Evolutionary conservation across 2,329 filamentous ascomycete genomes (phyloP).

Genomic region (Coniochaeta sp.): DNA sequence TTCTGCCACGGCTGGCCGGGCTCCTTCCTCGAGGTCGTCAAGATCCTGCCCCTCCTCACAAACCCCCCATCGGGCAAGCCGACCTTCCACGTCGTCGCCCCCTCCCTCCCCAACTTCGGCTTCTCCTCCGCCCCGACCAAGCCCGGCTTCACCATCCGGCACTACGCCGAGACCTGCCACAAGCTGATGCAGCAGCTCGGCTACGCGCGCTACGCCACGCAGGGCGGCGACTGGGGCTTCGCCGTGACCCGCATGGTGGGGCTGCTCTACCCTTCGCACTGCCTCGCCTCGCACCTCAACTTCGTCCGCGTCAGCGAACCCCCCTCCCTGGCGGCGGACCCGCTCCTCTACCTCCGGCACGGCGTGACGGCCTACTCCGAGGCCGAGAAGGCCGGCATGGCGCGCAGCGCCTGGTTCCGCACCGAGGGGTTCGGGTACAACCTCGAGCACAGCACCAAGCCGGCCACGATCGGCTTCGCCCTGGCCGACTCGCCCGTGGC

Average conservation of each 20-base stretch:
- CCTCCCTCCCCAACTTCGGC: conserved; percentile 48
- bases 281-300: conserved; percentile 57
- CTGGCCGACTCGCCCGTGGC: conserved; percentile 64
- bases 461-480: conserved; percentile 64
- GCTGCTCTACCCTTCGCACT: conserved; percentile 47
- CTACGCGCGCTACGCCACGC: conserved; percentile 52
- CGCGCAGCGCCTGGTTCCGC: conserved; percentile 49
- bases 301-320: conserved; percentile 32
- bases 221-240: conserved; percentile 68
- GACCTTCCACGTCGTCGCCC: conserved; percentile 50
- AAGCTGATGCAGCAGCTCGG: conserved; percentile 63
- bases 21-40: conserved; percentile 59
- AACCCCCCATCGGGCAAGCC: conserved; percentile 23
- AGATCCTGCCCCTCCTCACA: conserved; percentile 46
- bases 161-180: conserved; percentile 59
- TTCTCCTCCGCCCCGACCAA: conserved; percentile 35
- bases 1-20: conserved; percentile 69
- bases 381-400: conserved; percentile 42
- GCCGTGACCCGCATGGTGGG: conserved; percentile 57
- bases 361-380: conserved; percentile 44
- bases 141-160: conserved; percentile 47
- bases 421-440: conserved; percentile 53
- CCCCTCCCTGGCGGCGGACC: conserved; percentile 43
- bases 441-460: conserved; percentile 56
- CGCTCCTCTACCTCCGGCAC: conserved; percentile 50